Percentiles rank a stretch among this genome's conserved stretches.
phyloP scores from a whole-genome alignment of 2,329 filamentous ascomycete genomes.

The Amylocarpus encephaloides region DNA sequence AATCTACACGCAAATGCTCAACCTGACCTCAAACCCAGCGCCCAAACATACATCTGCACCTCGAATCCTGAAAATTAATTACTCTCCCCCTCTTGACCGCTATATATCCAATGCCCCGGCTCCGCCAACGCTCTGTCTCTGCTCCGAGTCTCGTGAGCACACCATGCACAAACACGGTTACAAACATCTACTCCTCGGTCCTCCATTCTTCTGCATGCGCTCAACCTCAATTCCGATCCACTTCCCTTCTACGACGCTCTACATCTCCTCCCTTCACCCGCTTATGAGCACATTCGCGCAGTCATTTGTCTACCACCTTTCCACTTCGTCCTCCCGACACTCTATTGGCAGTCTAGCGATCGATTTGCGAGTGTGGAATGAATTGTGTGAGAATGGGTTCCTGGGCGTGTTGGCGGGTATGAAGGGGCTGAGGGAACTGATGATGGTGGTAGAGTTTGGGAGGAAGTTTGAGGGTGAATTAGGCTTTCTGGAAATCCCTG shows the following conservation, averaged over 20 bases:
- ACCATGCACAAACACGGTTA: constrained; percentile 3
- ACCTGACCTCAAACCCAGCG: neutral
- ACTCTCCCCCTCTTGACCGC: constrained; percentile 10
- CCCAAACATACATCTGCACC: constrained; percentile 2
- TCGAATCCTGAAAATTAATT: constrained; percentile 24
- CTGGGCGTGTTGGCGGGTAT: constrained; percentile 19
- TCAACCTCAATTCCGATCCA: constrained; percentile 15
- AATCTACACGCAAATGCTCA: constrained; percentile 18
- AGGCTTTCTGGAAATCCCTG: constrained; percentile 18
- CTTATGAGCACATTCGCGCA: constrained; percentile 16
- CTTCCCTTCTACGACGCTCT: constrained; percentile 16
- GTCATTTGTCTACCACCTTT: constrained; percentile 21
- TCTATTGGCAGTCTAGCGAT: constrained; percentile 16
- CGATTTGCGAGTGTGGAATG: constrained; percentile 23
- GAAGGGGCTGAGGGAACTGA: constrained; percentile 16
- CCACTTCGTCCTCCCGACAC: constrained; percentile 18
- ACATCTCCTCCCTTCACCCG: constrained; percentile 19
- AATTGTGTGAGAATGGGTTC: constrained; percentile 22
- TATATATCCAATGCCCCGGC: constrained; percentile 22
- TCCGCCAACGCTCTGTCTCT: constrained; percentile 18
- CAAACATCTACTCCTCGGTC: constrained; percentile 11
- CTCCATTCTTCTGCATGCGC: constrained; percentile 1
- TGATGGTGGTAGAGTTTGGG: constrained; percentile 27
- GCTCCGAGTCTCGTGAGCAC: constrained; percentile 16
- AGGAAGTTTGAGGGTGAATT: constrained; percentile 15